Evolutionary conservation across 106 monocot species (phyloP), one percentile per base, ranked within the genome.

Genomic region (Platanthera guangdongensis): DNA sequence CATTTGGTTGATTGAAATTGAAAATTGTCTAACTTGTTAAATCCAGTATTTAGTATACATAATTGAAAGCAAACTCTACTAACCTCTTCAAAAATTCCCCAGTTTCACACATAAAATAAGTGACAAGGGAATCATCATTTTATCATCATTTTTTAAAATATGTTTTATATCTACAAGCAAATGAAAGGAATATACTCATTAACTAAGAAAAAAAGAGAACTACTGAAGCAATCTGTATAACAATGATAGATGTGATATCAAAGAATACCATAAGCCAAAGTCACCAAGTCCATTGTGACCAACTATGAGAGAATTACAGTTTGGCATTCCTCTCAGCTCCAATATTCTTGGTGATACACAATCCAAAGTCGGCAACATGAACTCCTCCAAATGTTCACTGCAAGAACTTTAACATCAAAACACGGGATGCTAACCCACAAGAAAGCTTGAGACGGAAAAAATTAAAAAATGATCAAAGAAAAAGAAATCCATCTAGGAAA

Each of bases 261-360:
- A 64, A 70, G 70, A 87, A 60, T 88, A 97, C 97, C 97, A 97
- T 78, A 97, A 80, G 71, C 81, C 84, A 83, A 97, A 97, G 12
- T 73, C 78, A 21, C 91, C 86, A 5, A 74, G 11, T n/a, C 91
- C 91, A 82, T 94, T 81, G 78, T 94, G 86, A 52, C 93, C 97
- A 85, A 97, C 62, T 57, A 97, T 67, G 55, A 89, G 69, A 32
- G 68, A 82, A 46, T 63, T 54, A 72, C 50, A 78, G 12, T 77
- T 77, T 78, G 93, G 84, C 70, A 97, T 55, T 80, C 53, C 77
- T 86, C 83, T 94, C 59, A 97, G 51, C 84, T 88, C 97, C 72
- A 90, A 45, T 50, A 81, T 76, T 10, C 15, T 22, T 75, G 87
- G 80, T 68, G 79, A 64, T 77, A 67, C 14, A 21, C 80, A 54